A percentile compares a stretch with the other conserved stretches of the same genome.
phyloP scores from a whole-genome alignment of 179 eudicot species.

The Corrigiola litoralis region DNA sequence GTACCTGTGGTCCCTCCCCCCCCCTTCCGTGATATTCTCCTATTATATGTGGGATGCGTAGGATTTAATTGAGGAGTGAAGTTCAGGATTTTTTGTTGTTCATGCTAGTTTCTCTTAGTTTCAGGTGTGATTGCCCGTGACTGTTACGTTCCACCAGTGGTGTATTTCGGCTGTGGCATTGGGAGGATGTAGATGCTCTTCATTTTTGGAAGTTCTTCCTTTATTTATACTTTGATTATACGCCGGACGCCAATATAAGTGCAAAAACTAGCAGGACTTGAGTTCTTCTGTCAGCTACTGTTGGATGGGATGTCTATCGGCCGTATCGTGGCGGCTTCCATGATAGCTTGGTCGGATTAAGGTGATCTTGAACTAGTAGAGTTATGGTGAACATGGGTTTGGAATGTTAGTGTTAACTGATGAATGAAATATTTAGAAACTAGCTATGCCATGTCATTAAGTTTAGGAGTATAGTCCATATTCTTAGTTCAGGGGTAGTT shows the following conservation, averaged over 20 bases:
- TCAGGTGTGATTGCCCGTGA: background rate
- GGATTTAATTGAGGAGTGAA: background rate
- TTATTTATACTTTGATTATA: background rate
- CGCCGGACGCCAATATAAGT: background rate
- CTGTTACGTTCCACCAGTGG: background rate
- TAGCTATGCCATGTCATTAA: too few species aligned
- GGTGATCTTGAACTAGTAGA: too few species aligned
- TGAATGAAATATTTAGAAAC: too few species aligned
- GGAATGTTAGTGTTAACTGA: too few species aligned
- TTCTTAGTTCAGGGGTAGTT: too few species aligned
- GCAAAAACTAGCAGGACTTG: background rate
- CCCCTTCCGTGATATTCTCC: too few species aligned
- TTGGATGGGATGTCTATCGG: too few species aligned
- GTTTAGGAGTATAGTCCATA: too few species aligned
- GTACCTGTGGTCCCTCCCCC: too few species aligned
- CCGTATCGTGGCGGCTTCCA: too few species aligned
- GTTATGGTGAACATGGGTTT: too few species aligned
- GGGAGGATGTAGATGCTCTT: background rate
- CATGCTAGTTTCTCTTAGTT: background rate
- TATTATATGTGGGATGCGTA: background rate
- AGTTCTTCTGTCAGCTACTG: background rate
- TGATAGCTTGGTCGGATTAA: too few species aligned
- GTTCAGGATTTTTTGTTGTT: background rate
- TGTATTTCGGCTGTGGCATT: slow-evolving; percentile 3
- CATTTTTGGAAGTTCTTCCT: background rate